A percentile compares a stretch with the other conserved stretches of the same genome.
Evolutionary conservation across 805 yeast genomes (phyloP).

Genomic region (Hanseniaspora pseudoguilliermondii): DNA sequence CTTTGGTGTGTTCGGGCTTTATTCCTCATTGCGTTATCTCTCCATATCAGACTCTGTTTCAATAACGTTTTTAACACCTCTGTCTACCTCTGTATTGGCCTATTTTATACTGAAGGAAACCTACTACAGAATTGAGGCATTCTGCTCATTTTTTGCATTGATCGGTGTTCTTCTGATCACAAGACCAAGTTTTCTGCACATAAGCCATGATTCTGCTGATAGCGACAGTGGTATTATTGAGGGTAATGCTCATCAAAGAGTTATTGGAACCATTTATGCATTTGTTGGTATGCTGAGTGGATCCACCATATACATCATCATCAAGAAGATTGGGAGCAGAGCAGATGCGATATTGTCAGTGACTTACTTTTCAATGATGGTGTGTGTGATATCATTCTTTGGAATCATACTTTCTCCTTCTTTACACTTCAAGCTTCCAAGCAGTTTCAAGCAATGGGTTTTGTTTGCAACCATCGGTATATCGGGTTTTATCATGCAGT

Average conservation of each 20-base stretch:
- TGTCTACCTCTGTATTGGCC: conserved; percentile 63
- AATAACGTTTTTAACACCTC: conserved; percentile 66
- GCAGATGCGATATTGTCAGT: conserved; percentile 77
- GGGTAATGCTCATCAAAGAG: conserved; percentile 44
- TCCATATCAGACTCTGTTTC: conserved; percentile 72
- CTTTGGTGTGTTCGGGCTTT: conserved; percentile 68
- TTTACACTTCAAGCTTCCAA: conserved; percentile 48
- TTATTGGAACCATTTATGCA: conserved; percentile 53
- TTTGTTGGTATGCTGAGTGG: conserved; percentile 60
- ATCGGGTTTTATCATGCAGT: conserved; percentile 75
- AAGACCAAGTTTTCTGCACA: conserved; percentile 54
- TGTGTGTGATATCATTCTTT: conserved; percentile 41
- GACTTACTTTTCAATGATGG: conserved; percentile 55
- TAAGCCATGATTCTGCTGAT: conserved; percentile 31
- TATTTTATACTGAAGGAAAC: conserved; percentile 52
- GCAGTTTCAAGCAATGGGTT: conserved; percentile 51
- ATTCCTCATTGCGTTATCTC: conserved; percentile 59
- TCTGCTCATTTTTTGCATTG: conserved; percentile 56
- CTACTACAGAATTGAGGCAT: conserved; percentile 52
- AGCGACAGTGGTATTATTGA: conserved; percentile 22
- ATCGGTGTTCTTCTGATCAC: conserved; percentile 71
- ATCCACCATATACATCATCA: conserved; percentile 52
- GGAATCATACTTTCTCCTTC: conserved; percentile 47
- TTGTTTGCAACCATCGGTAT: conserved; percentile 51
- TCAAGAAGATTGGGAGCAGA: conserved; percentile 60